Percentiles rank a stretch among this genome's conserved stretches.
Conservation (phyloP, 208 protist species). For the Leptomonas pyrrhocoris region DNA sequence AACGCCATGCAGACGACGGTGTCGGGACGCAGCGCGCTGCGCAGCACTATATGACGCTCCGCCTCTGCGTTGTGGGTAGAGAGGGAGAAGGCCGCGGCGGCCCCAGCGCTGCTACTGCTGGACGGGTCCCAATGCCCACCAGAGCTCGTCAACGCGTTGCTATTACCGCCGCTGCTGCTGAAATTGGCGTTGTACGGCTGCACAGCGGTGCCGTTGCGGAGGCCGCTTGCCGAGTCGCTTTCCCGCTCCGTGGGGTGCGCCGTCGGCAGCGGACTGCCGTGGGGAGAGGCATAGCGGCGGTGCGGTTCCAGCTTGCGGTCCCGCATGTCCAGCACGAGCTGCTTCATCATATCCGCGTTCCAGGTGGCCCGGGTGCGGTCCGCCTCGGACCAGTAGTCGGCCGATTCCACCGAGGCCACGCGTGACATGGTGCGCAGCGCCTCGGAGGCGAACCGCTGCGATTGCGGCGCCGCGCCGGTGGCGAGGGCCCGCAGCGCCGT, state of each 20-base stretch:
- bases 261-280: slow-evolving; percentile 5
- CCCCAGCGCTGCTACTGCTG: slow-evolving; percentile 1
- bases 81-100: not conserved
- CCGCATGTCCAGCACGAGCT: slow-evolving; percentile 80
- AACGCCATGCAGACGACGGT: slow-evolving; percentile 70
- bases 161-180: slow-evolving; percentile 4
- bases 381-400: slow-evolving; percentile 68
- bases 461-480: slow-evolving; percentile 50
- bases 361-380: slow-evolving; percentile 73
- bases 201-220: not conserved
- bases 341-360: slow-evolving; percentile 83
- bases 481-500: slow-evolving; percentile 54
- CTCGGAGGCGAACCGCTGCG: slow-evolving; percentile 75
- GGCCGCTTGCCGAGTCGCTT: not conserved
- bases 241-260: not conserved
- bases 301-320: slow-evolving; percentile 62
- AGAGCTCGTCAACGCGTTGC: not conserved
- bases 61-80: slow-evolving; percentile 11
- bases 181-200: not conserved
- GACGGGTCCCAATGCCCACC: not conserved
- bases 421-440: slow-evolving; percentile 81
- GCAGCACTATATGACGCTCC: slow-evolving; percentile 64
- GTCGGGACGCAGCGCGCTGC: slow-evolving; percentile 55
- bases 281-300: slow-evolving; percentile 14
- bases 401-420: slow-evolving; percentile 65